These are phyloP conservation scores for Microbotryomycetes sp. DNA, from an alignment of 1,284 basidiomycete genomes.

Conservation along the genomic window DNA sequence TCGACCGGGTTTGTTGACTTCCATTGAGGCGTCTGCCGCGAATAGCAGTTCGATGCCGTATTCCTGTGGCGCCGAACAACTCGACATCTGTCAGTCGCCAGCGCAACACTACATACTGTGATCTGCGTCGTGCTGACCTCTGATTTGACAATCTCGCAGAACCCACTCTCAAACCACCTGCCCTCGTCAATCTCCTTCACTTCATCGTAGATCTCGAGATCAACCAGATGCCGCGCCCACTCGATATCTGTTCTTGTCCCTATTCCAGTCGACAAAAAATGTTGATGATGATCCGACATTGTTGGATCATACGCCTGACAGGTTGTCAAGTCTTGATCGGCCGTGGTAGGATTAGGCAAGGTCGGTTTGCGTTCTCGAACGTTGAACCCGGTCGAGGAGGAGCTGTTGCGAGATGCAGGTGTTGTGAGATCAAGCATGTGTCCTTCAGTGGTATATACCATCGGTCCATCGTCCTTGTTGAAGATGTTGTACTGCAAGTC, in stretches of 20 bases:
- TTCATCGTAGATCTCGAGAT: conserved; percentile 13
- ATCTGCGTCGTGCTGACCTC: conserved; percentile 26
- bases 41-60: conserved; percentile 33
- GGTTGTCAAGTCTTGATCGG: not conserved
- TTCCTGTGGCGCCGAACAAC: conserved; percentile 17
- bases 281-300: conserved; percentile 1
- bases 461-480: conserved; percentile 66
- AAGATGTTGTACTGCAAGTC: conserved; percentile 53
- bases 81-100: not conserved
- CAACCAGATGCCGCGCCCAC: conserved; percentile 30
- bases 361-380: not conserved
- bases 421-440: conserved; percentile 64
- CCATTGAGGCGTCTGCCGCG: conserved; percentile 5
- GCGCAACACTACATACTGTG: not conserved
- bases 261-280: conserved; percentile 15
- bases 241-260: conserved; percentile 32
- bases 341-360: not conserved
- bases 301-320: conserved; percentile 28
- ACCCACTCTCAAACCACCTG: conserved; percentile 24
- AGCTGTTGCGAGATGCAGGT: not conserved
- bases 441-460: conserved; percentile 87
- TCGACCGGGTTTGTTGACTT: conserved; percentile 1
- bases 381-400: not conserved
- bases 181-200: conserved; percentile 22
- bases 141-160: conserved; percentile 22